phyloP scores from a whole-genome alignment of 2,329 filamentous ascomycete genomes.

The Neonectria magnoliae region DNA sequence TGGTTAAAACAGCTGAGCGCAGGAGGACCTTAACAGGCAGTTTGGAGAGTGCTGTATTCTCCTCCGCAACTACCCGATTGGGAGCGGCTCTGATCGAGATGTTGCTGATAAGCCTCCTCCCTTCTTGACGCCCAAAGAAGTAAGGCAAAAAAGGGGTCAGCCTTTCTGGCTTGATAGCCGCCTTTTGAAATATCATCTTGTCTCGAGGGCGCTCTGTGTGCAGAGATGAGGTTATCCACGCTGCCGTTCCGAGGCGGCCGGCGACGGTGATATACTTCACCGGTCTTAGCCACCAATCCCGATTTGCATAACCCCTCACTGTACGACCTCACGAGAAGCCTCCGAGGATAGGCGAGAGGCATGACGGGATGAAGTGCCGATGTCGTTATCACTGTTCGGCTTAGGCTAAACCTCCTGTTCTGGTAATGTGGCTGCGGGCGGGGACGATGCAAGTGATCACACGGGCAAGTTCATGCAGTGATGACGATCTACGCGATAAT shows the following conservation, averaged over 20 bases:
- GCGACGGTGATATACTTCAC: slow-evolving; percentile 15
- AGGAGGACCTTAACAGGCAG: slow-evolving; percentile 37
- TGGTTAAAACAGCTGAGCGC: slow-evolving; percentile 41
- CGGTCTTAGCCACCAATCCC: background rate
- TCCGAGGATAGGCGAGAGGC: slow-evolving; percentile 8
- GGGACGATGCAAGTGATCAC: slow-evolving; percentile 22
- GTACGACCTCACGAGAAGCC: background rate
- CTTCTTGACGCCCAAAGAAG: background rate
- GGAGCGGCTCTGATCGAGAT: slow-evolving; percentile 7
- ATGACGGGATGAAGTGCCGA: slow-evolving; percentile 5
- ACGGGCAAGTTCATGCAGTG: slow-evolving; percentile 23
- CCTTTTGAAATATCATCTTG: slow-evolving; percentile 22
- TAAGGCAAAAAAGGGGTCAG: background rate
- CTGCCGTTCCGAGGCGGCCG: background rate
- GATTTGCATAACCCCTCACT: slow-evolving; percentile 4
- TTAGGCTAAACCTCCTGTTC: slow-evolving; percentile 8
- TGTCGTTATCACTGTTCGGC: slow-evolving; percentile 10
- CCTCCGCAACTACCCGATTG: background rate
- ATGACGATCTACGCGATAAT: slow-evolving; percentile 19
- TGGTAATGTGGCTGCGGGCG: slow-evolving; percentile 22
- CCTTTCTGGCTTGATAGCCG: background rate
- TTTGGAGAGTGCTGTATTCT: slow-evolving; percentile 28
- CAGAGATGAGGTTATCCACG: background rate
- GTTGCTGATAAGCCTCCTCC: slow-evolving; percentile 17
- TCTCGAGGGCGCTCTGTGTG: background rate